Base-by-base conservation (phyloP, 2,329 filamentous ascomycete genomes). In the Pseudopyricularia javanii region DNA sequence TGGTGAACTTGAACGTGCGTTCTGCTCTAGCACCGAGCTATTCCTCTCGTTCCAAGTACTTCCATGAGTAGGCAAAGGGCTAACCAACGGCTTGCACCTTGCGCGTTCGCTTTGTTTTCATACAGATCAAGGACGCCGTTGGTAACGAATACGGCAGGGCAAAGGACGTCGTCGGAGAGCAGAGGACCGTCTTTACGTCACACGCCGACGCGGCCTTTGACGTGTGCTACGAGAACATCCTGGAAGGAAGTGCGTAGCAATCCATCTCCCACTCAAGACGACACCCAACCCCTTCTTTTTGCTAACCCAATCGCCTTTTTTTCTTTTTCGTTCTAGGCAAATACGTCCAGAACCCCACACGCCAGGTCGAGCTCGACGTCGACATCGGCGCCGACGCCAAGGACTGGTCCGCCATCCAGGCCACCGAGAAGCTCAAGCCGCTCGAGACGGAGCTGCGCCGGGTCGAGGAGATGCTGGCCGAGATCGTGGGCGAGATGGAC, bases 341-440 rank as follows among this genome's bases (percentile, higher is more conserved):
- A 58, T 59, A 67, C 56, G 65, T 69, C 59, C 68, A 68, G 61
- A 69, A 73, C 67, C 76, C 81, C 51, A 73, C 68, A 64, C 87
- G 90, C 59, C 79, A 86, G 67, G 71, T 96, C 59, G 91, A 95
- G 73, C 86, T 96, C 62, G 91, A 95, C 70, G 86, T 96, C 66
- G 91, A 96, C 69, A 95, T 96, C 63, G 91, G 91, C 63, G 91
- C 91, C 70, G 91, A 96, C 69, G 93, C 93, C 59, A 95, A 95
- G 70, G 93, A 98, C 74, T 98, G 93, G 93, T 90, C 85, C 59
- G 89, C 89, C 61, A 94, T 97, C 67, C 90, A 96, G 73, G 89
- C 89, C 54, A 87, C 85, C 58, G 93, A 98, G 80, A 97, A 97
- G 78, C 83, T 98, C 62, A 95, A 95, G 80, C 93, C 93, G 49